Evolutionary conservation across 441 rosid genomes (phyloP).

Genomic region (Lepidium campestre): DNA sequence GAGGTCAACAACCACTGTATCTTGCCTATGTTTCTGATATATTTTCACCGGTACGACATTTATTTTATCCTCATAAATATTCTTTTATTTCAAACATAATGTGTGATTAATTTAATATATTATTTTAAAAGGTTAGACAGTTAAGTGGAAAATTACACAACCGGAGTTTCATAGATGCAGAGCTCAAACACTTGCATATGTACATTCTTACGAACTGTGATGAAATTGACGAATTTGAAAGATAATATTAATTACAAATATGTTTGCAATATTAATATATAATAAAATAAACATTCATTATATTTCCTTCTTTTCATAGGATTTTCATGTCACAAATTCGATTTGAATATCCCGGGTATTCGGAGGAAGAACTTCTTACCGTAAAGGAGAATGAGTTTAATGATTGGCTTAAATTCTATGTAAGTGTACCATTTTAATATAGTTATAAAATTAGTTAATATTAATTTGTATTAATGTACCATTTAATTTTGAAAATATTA

Average conservation of each 20-base stretch:
- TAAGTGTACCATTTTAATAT: neutral
- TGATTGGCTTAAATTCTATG: neutral
- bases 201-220: neutral
- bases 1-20: neutral
- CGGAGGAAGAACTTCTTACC: neutral
- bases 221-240: neutral
- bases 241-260: neutral
- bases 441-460: neutral
- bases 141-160: neutral
- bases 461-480: no score
- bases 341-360: neutral
- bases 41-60: neutral
- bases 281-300: no score
- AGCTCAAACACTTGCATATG: neutral
- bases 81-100: no score
- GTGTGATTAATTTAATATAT: no score
- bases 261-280: neutral
- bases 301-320: neutral
- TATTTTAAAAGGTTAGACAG: neutral
- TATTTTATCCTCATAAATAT: no score
- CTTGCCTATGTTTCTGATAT: neutral
- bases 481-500: no score
- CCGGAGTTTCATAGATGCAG: neutral
- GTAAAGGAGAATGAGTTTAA: neutral
- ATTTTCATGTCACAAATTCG: neutral